Conservation (phyloP, 1,139 yeast genomes). For the Saccharomyces hybrid region DNA sequence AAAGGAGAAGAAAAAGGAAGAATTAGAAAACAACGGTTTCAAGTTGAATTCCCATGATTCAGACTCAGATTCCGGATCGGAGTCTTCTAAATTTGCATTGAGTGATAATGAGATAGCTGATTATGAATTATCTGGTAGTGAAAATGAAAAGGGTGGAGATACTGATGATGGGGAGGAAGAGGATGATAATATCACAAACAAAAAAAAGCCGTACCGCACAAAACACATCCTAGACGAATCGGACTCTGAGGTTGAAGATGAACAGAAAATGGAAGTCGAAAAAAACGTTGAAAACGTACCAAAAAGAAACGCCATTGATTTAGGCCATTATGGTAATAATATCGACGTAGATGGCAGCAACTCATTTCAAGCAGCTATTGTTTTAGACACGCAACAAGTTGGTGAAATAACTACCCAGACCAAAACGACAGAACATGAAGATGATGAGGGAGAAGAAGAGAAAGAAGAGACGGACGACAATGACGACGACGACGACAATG, state of each 20-base stretch:
- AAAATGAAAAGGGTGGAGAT: conserved; percentile 14
- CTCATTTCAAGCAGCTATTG: not conserved
- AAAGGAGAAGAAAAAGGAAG: conserved; percentile 41
- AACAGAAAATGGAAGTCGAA: not conserved
- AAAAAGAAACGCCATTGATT: conserved; percentile 21
- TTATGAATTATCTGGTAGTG: conserved; percentile 23
- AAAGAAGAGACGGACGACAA: no score
- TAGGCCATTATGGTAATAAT: conserved; percentile 34
- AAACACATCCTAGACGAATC: not conserved
- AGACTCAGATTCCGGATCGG: conserved; percentile 8
- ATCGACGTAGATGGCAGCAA: conserved; percentile 10
- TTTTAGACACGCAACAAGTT: not conserved
- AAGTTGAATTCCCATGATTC: conserved; percentile 3
- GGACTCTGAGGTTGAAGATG: conserved; percentile 11
- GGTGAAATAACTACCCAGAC: not conserved
- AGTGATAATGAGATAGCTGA: conserved; percentile 27
- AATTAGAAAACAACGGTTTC: conserved; percentile 22
- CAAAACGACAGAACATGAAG: conserved; percentile 7
- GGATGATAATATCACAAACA: conserved; percentile 4
- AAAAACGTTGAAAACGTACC: not conserved
- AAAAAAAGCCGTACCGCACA: not conserved
- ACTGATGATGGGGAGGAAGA: conserved; percentile 14
- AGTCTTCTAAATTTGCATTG: conserved; percentile 28
- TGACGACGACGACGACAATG: not conserved
- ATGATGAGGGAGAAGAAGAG: not conserved